Evolutionary conservation across 2,329 filamentous ascomycete species (phyloP), one percentile per base, ranked within the genome.

Genomic region (Penicillium freii): DNA sequence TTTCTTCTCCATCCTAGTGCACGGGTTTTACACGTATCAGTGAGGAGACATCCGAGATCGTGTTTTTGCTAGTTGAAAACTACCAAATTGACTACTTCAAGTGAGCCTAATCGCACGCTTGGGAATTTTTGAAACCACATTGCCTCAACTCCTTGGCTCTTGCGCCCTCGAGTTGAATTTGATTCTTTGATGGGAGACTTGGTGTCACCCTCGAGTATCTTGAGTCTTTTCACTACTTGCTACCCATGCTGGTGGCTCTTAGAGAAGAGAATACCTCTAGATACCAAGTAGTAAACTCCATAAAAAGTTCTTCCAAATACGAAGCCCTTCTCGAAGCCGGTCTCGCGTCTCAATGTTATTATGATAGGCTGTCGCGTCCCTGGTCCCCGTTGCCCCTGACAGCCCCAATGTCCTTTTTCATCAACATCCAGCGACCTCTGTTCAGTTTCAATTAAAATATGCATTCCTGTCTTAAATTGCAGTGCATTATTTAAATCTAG

Each of bases 41-140:
- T 91, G 88, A 91, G 86, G 88, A 90, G 87, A 86, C 84, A 86
- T 91, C 89, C 85, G 89, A 91, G 87, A 85, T 84, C 83, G 84
- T 84, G 83, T 90, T 90, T 89, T 90, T 91, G 88, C 88, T 91
- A 89, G 87, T 90, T 90, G 87, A 89, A 89, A 90, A 89, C 87
- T 90, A 89, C 81, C 79, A 73, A 82, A 81, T 82, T 89, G 88
- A 90, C 88, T 82, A 82, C 88, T 92, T 81, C 81, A 82, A 78
- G 82, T 84, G 85, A 87, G 83, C 84, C 36, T 39, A 82, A 80
- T 80, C 81, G 83, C 81, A 82, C 83, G 84, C 78, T 80, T 83
- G 82, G 87, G 88, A 91, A 91, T 91, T 87, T 91, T 91, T 91
- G 87, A 83, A 81, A 69, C 70, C 70, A 63, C 56, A 66, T 58